Evolutionary conservation across 192 early-diverging fungal species (phyloP), one percentile per base, ranked within the genome.

Genomic region (Spizellomyces sp.): DNA sequence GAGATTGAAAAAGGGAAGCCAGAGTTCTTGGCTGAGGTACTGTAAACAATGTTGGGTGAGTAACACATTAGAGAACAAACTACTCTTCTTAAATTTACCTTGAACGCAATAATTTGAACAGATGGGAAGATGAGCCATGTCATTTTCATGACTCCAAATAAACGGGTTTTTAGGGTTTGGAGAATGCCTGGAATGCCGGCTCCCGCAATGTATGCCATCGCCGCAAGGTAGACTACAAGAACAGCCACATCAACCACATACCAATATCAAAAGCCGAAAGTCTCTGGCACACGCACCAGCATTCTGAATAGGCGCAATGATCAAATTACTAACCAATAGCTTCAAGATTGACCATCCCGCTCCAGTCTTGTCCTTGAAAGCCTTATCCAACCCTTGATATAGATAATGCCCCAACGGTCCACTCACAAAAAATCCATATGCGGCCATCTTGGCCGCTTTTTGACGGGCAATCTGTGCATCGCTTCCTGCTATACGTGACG

Each of bases 1-100:
- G 22, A 90, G 52, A 81, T 95, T 94, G 82, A 95, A 96, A 86
- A 95, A 96, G 22, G 95, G 95, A 36, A 93, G 86, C 93, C 93
- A 96, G 54, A 90, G 78, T 48, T 85, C 79, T 9, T 88, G 92
- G n/a, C 83, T 86, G 56, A 96, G 76, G 66, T 89, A 89, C 75
- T 60, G n/a, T 4, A 7, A 22, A 6, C n/a, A 22, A 56, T 22
- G 4, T 56, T 56, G n/a, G n/a, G 71, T 45, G 50, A 21, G 21
- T 65, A 8, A 43, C 56, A 36, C 3, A 36, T 36, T 2, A 65
- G 12, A 36, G 60, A n/a, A 58, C 44, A 12, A 36, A 36, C 3
- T 45, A 47, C 1, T 58, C 12, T 22, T 5, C 41, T n/a, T 21
- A 47, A 14, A 71, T 48, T 27, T 27, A 64, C 59, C 44, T 85